phyloP scores from a whole-genome alignment of 208 protist species.

The Crithidia fasciculata region DNA sequence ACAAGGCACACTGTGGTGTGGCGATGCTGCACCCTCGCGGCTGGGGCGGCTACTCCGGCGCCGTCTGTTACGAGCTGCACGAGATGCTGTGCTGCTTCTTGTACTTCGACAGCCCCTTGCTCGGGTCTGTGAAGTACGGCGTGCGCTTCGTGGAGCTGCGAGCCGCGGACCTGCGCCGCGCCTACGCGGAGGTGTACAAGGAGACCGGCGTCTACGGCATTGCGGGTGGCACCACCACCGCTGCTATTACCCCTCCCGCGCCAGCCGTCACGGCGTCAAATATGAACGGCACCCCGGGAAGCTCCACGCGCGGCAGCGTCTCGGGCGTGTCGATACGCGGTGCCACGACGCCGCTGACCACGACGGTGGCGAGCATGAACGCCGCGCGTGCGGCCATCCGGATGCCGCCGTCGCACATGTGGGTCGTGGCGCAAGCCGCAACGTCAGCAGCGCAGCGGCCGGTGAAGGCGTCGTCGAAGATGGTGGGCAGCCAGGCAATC shows the following conservation, averaged over 20 bases:
- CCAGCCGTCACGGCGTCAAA: background rate
- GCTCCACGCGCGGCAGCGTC: too few relatives aligned
- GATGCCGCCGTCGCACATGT: conserved; percentile 28
- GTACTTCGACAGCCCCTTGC: conserved; percentile 73
- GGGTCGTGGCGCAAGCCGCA: conserved; percentile 35
- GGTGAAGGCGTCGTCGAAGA: conserved; percentile 37
- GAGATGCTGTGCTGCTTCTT: conserved; percentile 62
- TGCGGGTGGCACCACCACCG: conserved; percentile 28
- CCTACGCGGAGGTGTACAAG: conserved; percentile 44
- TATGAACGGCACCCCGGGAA: background rate
- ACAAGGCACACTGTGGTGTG: conserved; percentile 51
- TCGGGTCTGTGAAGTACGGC: conserved; percentile 61
- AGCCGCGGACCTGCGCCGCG: conserved; percentile 38
- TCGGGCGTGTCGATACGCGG: conserved; percentile 19
- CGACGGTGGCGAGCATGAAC: conserved; percentile 23
- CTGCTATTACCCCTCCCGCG: conserved; percentile 15
- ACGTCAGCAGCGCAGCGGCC: conserved; percentile 16
- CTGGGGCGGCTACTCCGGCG: conserved; percentile 74
- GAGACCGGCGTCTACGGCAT: conserved; percentile 39
- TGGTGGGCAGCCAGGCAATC: conserved; percentile 35
- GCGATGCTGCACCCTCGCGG: conserved; percentile 58
- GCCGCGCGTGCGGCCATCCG: conserved; percentile 24
- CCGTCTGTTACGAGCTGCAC: conserved; percentile 69
- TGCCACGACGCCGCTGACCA: conserved; percentile 27
- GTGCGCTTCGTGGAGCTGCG: conserved; percentile 65